Evolutionary conservation across 148 eudicot species (phyloP).

Genomic region (Persicaria maculosa): DNA sequence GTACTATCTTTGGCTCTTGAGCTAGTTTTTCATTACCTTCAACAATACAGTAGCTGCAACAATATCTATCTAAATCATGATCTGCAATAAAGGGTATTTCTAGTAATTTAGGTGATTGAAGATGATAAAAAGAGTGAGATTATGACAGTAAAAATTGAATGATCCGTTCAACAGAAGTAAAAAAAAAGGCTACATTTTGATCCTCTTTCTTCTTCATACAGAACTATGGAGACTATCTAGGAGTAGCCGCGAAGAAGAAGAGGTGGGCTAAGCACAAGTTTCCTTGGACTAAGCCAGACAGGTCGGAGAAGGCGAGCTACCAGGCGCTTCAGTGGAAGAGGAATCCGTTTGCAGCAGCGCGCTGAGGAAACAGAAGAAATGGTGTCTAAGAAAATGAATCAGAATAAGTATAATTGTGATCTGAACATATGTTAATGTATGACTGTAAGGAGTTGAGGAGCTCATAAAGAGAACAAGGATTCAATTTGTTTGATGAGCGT

Average conservation of each 20-base stretch:
- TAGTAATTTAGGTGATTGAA: background rate
- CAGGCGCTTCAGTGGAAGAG: conserved; percentile 41
- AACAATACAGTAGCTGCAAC: background rate
- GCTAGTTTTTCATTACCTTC: background rate
- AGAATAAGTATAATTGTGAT: too few species aligned
- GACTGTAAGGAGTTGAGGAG: too few species aligned
- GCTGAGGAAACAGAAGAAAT: conserved; percentile 14
- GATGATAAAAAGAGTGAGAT: too few species aligned
- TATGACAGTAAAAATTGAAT: too few species aligned
- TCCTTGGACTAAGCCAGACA: conserved; percentile 41
- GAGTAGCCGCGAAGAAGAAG: conserved; percentile 50
- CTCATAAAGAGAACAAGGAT: too few species aligned
- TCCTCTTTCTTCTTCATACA: conserved; percentile 10
- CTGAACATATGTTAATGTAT: too few species aligned
- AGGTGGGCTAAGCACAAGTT: conserved; percentile 43
- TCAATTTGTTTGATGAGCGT: too few species aligned
- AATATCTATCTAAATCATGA: background rate
- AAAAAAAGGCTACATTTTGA: background rate
- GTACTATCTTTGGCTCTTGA: background rate
- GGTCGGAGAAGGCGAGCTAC: conserved; percentile 13
- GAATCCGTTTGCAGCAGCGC: conserved; percentile 35
- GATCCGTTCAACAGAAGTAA: background rate
- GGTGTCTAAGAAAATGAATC: background rate
- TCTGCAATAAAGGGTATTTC: background rate
- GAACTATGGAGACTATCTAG: conserved; percentile 36